Percentiles rank a stretch among this genome's conserved stretches.
Conservation (phyloP, 441 rosid species). For the Oxalis stricta region DNA sequence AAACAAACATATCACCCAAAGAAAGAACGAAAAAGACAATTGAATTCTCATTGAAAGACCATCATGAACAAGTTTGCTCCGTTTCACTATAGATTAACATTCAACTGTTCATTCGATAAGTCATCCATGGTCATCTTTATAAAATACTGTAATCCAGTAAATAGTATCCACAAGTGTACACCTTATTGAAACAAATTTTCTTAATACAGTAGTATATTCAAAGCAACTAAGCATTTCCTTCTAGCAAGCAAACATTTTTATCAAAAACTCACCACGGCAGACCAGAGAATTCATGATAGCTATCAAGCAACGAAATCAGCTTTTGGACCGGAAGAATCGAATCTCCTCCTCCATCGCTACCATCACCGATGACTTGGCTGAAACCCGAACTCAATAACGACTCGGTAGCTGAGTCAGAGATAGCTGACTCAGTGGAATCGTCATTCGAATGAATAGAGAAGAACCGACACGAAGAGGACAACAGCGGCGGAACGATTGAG, state of each 20-base stretch:
- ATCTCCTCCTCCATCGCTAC: constrained; percentile 12
- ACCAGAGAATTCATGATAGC: constrained; percentile 58
- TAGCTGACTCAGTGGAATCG: background rate
- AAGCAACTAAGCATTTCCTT: background rate
- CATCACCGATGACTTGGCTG: constrained; percentile 4
- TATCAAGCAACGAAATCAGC: constrained; percentile 54
- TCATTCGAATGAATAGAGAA: constrained; percentile 4
- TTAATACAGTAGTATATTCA: background rate
- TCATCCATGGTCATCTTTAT: no score
- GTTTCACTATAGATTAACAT: no score
- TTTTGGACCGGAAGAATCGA: constrained; percentile 31
- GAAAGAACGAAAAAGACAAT: no score
- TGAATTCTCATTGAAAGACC: no score
- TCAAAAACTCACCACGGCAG: constrained; percentile 58
- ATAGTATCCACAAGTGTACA: no score
- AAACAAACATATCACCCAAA: background rate
- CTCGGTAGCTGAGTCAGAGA: constrained; percentile 1
- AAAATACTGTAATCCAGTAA: no score
- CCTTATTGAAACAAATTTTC: background rate
- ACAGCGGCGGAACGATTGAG: background rate
- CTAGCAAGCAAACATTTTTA: background rate
- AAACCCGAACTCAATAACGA: constrained; percentile 2
- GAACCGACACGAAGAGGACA: constrained; percentile 5
- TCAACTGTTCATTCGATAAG: no score
- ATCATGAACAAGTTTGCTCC: no score